Conservation (phyloP, 805 yeast species). For the Pichia scutulata region DNA sequence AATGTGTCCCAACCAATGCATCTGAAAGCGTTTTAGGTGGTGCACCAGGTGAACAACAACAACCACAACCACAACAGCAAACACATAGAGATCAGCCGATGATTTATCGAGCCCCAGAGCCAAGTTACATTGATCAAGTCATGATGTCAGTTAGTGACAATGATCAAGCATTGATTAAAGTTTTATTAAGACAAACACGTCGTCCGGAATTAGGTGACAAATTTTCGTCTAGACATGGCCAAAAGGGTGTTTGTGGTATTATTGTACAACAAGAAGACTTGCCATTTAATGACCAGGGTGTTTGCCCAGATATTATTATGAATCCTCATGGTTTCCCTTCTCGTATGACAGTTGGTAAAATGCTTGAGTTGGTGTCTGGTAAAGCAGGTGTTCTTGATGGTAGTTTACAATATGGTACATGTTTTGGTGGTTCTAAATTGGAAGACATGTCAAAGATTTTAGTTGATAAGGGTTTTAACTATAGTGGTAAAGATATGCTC, state of each 20-base stretch:
- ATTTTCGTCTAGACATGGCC: slow-evolving; percentile 96
- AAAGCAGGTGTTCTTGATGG: slow-evolving; percentile 97
- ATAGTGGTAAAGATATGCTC: slow-evolving; percentile 96
- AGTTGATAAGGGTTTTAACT: slow-evolving; percentile 85
- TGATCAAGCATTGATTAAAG: slow-evolving; percentile 91
- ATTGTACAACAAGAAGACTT: slow-evolving; percentile 95
- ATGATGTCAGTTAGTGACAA: slow-evolving; percentile 95
- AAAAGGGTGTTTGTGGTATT: slow-evolving; percentile 98
- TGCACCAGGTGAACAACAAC: slow-evolving; percentile 19
- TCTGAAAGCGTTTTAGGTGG: slow-evolving; percentile 53
- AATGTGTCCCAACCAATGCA: slow-evolving; percentile 84
- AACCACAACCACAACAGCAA: slow-evolving; percentile 25
- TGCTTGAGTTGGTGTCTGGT: slow-evolving; percentile 93
- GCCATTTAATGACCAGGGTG: slow-evolving; percentile 91
- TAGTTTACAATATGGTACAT: slow-evolving; percentile 87
- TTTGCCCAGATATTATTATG: slow-evolving; percentile 93
- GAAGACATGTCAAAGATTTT: slow-evolving; percentile 91
- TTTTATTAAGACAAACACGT: slow-evolving; percentile 86
- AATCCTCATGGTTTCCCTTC: slow-evolving; percentile 99
- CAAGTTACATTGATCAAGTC: slow-evolving; percentile 92
- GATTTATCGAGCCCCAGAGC: slow-evolving; percentile 89
- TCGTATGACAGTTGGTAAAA: slow-evolving; percentile 99
- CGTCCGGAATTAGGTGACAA: slow-evolving; percentile 97
- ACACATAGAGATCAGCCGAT: slow-evolving; percentile 86
- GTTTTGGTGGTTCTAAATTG: slow-evolving; percentile 96